These are phyloP conservation scores for Hirsutella minnesotensis DNA, from an alignment of 2,329 filamentous ascomycete genomes.

Conservation along the genomic window DNA sequence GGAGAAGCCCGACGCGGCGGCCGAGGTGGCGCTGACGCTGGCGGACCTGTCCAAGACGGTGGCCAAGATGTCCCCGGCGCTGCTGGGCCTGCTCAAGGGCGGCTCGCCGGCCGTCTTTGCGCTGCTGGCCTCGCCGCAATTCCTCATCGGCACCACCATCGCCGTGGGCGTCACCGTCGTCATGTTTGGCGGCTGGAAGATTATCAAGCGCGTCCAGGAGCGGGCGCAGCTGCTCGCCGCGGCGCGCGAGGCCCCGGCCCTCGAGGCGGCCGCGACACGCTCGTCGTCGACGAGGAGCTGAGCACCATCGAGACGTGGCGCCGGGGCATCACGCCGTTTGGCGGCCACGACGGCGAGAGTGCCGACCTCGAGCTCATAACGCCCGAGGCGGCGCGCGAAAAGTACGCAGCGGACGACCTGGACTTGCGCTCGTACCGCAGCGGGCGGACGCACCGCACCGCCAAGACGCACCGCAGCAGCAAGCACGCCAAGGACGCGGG, in stretches of 20 bases:
- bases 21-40: constrained; percentile 83
- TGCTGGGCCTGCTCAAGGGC: constrained; percentile 63
- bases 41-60: constrained; percentile 80
- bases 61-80: constrained; percentile 72
- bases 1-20: constrained; percentile 71
- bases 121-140: constrained; percentile 80
- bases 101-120: constrained; percentile 79
- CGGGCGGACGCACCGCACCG: constrained; percentile 15
- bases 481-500: not conserved
- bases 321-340: constrained; percentile 38
- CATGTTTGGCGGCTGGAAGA: constrained; percentile 93
- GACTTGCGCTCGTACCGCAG: constrained; percentile 24
- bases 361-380: constrained; percentile 47
- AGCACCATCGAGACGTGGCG: constrained; percentile 48
- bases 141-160: constrained; percentile 82
- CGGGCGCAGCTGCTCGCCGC: constrained; percentile 23
- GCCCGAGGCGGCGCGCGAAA: constrained; percentile 33
- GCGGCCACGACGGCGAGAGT: constrained; percentile 26
- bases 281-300: constrained; percentile 45
- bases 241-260: constrained; percentile 16
- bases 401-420: constrained; percentile 20
- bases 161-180: constrained; percentile 90
- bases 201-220: constrained; percentile 66
- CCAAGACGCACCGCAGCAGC: constrained; percentile 4
- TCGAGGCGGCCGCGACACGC: constrained; percentile 28